Base-by-base conservation (phyloP, 805 yeast genomes). In the Kodamaea hsintzibuensis region DNA sequence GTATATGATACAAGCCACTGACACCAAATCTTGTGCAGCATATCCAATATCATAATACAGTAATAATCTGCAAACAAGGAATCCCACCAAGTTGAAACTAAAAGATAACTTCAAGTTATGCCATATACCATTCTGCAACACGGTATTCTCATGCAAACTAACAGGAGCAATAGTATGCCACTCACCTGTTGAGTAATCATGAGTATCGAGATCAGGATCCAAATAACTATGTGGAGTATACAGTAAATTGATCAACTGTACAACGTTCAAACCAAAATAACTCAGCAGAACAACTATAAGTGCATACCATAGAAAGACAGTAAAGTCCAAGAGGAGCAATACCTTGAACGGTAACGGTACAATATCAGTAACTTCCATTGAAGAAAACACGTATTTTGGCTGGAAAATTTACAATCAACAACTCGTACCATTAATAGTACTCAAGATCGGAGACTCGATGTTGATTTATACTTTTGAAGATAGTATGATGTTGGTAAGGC, bases 301-400 rank as follows among this genome's bases (percentile, higher is more conserved):
- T 44, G 72, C 51, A 45, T 71, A 74, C 89, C 89, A 86, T 19
- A 84, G 63, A 66, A 81, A 74, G 4, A 79, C 62, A 4, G 86
- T 88, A 3, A 77, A 49, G 54, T 81, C 74, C 2, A 84, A 57
- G 14, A 84, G 67, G 2, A 81, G 59, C 13, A 84, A 67, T 46
- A 83, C 76, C 46, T 86, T 64, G 56, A 70, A 73, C 9, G 79
- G 77, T 19, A 73, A 60, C 13, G 80, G 79, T 13, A 76, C 52
- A 17, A 71, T 52, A 42, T 63, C 67, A 2, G 53, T 50, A 3
- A 50, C 49, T 13, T 37, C 25, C 53, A 50, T 50, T 8, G 35
- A 40, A 38, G 42, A 39, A 39, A 39, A 40, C 44, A 40, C 44
- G 44, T 40, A 40, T 40, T 40, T 40, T n/a, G 44, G 42, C 12